Base-by-base conservation (phyloP, 1,284 basidiomycete species). In the Tylopilus sp. region DNA sequence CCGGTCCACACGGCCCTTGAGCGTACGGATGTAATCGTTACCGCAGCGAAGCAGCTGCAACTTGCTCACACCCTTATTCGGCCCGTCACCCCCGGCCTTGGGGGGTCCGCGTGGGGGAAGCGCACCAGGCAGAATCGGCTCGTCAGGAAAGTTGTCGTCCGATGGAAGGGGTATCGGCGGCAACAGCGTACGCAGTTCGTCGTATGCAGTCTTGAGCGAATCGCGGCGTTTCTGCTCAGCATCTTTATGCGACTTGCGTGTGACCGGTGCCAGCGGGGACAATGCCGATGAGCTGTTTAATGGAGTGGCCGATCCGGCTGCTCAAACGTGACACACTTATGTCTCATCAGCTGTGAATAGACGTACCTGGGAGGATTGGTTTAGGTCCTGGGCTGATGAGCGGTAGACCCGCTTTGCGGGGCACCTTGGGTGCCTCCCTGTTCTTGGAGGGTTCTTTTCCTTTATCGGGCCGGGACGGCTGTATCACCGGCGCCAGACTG, bases 201-300 rank as follows among this genome's bases (percentile, higher is more conserved):
- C 96, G 64, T 96, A 99, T 15, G 92, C 94, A 10, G 87, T 86
- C 72, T 99, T 99, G 57, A 99, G 81, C 33, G 89, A 92, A 69
- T 99, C 96, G 4, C 96, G 84, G 18, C 96, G 85, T 66, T 97
- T 96, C 67, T 99, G 96, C 69, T 99, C 96, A 0, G 96, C 96
- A 1, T 89, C 92, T 70, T 98, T 98, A 71, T 99, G 96, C 1
- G 93, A 95, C 64, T 93, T 92, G 49, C 89, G 81, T n/a, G 78
- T 69, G 26, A 69, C 63, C 41, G 67, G 54, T 3, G 65, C 60
- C 3, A 68, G 70, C 43, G 63, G 66, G 2, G 59, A 58, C 41
- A 53, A 25, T 11, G 55, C 51, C 49, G 56, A 65, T 55, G 50
- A 61, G 49, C 53, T 47, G 42, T 53, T 54, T 40, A 60, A 41